Evolutionary conservation across 805 yeast genomes (phyloP).

Genomic region (Starmerella ratchasimensis): DNA sequence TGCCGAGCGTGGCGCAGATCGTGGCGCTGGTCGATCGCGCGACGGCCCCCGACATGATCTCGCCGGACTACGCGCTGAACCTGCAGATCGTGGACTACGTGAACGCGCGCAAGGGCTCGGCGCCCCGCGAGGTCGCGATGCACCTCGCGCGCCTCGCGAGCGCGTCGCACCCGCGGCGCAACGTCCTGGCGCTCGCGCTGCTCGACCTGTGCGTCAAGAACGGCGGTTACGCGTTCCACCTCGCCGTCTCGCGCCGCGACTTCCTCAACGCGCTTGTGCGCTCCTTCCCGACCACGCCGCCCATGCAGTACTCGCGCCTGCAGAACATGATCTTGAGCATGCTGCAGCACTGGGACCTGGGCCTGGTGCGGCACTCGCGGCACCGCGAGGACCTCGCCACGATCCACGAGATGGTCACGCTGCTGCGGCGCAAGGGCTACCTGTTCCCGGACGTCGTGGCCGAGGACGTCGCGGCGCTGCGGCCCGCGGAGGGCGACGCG

Average conservation of each 20-base stretch:
- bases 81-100: conserved; percentile 86
- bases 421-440: conserved; percentile 81
- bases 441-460: conserved; percentile 79
- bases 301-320: conserved; percentile 64
- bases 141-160: conserved; percentile 72
- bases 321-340: conserved; percentile 78
- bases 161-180: conserved; percentile 69
- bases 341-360: conserved; percentile 94
- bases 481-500: conserved; percentile 58
- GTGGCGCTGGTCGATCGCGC: conserved; percentile 48
- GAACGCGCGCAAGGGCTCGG: conserved; percentile 79
- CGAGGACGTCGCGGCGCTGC: conserved; percentile 86
- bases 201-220: conserved; percentile 88
- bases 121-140: conserved; percentile 85
- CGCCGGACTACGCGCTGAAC: conserved; percentile 80
- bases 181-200: conserved; percentile 59
- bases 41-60: conserved; percentile 63
- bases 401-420: conserved; percentile 89
- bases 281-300: conserved; percentile 89
- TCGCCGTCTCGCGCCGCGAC: conserved; percentile 89
- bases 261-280: conserved; percentile 86
- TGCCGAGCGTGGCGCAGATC: conserved; percentile 10
- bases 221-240: conserved; percentile 94
- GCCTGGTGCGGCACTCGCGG: conserved; percentile 77
- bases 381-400: conserved; percentile 86